Conservation (phyloP, 768 basidiomycete species). For the Trichaptum fuscoviolaceum region DNA sequence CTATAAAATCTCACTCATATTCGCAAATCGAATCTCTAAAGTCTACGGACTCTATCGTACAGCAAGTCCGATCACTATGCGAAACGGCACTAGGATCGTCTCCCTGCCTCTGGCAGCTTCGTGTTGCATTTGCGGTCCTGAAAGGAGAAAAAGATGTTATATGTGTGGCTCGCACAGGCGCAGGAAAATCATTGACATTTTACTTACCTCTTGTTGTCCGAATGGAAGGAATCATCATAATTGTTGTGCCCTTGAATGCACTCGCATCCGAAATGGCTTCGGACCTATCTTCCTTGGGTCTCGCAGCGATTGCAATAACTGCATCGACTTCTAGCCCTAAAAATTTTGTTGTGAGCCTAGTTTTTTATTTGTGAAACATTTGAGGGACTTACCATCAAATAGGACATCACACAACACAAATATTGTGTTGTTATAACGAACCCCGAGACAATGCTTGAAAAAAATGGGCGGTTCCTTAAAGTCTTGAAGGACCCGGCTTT, state of each 20-base stretch:
- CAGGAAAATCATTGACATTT: neutral
- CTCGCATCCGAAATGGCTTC: neutral
- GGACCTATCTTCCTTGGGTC: neutral
- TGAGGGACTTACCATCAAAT: neutral
- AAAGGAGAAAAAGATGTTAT: neutral
- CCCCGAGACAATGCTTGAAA: neutral
- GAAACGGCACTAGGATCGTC: neutral
- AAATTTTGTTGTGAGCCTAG: neutral
- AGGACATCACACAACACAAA: conserved; percentile 23
- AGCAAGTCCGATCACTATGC: neutral
- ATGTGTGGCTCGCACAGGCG: neutral
- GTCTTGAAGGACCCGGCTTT: conserved; percentile 21
- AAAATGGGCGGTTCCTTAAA: conserved; percentile 16
- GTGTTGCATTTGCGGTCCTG: neutral
- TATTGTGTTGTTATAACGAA: conserved; percentile 25
- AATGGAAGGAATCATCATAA: neutral
- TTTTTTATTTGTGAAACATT: neutral
- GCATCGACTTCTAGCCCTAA: neutral
- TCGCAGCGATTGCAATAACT: neutral
- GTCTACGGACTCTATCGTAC: neutral
- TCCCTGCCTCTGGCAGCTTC: neutral
- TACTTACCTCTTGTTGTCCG: neutral
- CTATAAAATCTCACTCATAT: neutral
- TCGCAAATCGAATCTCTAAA: neutral
- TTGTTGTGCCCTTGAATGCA: neutral